phyloP scores from a whole-genome alignment of 2,329 filamentous ascomycete genomes.

The Falciphora oryzae region DNA sequence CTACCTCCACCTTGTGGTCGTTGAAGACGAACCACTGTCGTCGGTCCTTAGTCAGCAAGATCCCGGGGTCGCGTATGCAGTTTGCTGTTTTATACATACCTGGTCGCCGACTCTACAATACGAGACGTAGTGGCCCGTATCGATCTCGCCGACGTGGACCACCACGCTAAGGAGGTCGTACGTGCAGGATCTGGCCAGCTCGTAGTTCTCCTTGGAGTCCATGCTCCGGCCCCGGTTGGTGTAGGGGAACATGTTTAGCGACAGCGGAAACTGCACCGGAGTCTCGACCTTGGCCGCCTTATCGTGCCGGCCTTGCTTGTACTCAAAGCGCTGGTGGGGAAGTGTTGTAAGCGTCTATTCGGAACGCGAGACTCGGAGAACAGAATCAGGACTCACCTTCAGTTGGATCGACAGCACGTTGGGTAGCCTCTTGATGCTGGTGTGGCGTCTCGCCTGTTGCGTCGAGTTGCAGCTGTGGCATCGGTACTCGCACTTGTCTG shows the following conservation, averaged over 20 bases:
- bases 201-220: slow-evolving; percentile 44
- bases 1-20: slow-evolving; percentile 85
- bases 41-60: slow-evolving; percentile 9
- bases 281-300: slow-evolving; percentile 83
- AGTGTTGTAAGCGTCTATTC: slow-evolving; percentile 6
- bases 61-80: not conserved
- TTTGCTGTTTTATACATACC: slow-evolving; percentile 31
- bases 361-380: not conserved
- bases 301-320: slow-evolving; percentile 60
- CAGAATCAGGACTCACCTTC: slow-evolving; percentile 53
- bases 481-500: slow-evolving; percentile 83
- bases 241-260: slow-evolving; percentile 87
- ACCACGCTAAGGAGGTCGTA: slow-evolving; percentile 89
- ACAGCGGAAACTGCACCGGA: slow-evolving; percentile 76
- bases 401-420: slow-evolving; percentile 89
- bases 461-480: slow-evolving; percentile 74
- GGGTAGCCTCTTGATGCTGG: slow-evolving; percentile 77
- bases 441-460: slow-evolving; percentile 76
- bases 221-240: slow-evolving; percentile 59
- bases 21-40: slow-evolving; percentile 90
- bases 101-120: slow-evolving; percentile 78
- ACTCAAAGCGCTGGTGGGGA: slow-evolving; percentile 59
- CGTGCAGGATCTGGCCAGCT: slow-evolving; percentile 60
- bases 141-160: slow-evolving; percentile 88
- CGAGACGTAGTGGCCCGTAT: slow-evolving; percentile 88